A percentile compares a stretch with the other conserved stretches of the same genome.
Conservation (phyloP, 768 basidiomycete species). For the Boletus insuetus region DNA sequence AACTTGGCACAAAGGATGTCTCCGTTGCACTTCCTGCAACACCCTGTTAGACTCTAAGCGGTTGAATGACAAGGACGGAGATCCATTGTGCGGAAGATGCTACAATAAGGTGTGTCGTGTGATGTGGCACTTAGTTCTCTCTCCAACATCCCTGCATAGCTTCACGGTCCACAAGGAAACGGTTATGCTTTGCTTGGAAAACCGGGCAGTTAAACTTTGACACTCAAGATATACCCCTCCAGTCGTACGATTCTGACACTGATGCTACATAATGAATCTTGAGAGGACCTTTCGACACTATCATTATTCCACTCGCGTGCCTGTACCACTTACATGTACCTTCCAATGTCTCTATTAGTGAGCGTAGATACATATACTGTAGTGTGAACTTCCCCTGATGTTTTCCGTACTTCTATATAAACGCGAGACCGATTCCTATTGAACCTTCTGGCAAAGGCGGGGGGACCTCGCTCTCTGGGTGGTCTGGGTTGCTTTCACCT, state of each 20-base stretch:
- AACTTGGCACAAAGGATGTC: conserved; percentile 74
- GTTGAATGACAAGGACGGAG: conserved; percentile 73
- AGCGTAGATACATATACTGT: conserved; percentile 9
- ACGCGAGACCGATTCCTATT: not conserved
- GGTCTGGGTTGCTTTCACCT: not conserved
- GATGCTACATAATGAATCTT: conserved; percentile 10
- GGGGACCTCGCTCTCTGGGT: too few species aligned
- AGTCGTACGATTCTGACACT: not conserved
- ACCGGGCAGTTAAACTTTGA: conserved; percentile 37
- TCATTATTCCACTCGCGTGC: conserved; percentile 18
- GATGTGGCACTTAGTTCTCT: not conserved
- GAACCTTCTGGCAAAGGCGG: not conserved
- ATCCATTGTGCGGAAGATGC: conserved; percentile 68
- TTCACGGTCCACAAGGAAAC: conserved; percentile 68
- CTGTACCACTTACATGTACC: conserved; percentile 22
- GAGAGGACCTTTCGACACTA: conserved; percentile 4
- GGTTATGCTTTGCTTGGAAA: conserved; percentile 73
- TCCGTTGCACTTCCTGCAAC: conserved; percentile 73
- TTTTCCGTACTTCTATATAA: conserved; percentile 1
- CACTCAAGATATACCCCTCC: not conserved
- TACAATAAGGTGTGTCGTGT: conserved; percentile 55
- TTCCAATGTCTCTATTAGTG: conserved; percentile 11
- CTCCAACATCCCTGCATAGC: conserved; percentile 37
- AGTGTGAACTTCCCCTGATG: conserved; percentile 3
- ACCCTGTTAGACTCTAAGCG: conserved; percentile 68